A percentile compares a stretch with the other conserved stretches of the same genome.
phyloP scores from a whole-genome alignment of 2,329 filamentous ascomycete species.

The Pestalotiopsis fici region DNA sequence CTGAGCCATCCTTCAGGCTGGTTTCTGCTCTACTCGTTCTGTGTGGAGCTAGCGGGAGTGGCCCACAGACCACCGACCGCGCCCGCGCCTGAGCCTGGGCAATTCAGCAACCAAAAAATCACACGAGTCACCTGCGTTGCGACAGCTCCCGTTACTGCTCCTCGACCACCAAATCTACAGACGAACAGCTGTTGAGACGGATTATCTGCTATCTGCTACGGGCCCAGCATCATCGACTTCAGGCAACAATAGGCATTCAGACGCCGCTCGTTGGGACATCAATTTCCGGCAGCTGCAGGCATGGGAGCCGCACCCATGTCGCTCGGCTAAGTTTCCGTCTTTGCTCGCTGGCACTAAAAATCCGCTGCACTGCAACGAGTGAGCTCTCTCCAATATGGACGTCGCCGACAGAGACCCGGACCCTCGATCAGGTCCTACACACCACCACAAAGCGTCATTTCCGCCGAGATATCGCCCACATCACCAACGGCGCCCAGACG shows the following conservation, averaged over 20 bases:
- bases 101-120: background rate
- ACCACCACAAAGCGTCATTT: constrained; percentile 13
- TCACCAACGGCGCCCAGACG: constrained; percentile 12
- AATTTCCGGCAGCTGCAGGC: background rate
- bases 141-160: background rate
- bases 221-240: background rate
- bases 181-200: background rate
- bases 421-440: constrained; percentile 5
- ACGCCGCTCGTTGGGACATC: background rate
- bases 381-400: constrained; percentile 5
- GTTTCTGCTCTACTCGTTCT: background rate
- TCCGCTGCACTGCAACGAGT: background rate
- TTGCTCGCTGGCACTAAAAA: constrained; percentile 9
- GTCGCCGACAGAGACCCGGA: constrained; percentile 5
- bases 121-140: background rate
- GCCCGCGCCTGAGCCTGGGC: background rate
- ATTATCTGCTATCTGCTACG: background rate
- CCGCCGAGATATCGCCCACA: constrained; percentile 16
- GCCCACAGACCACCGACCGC: constrained; percentile 1
- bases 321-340: constrained; percentile 9
- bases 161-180: background rate
- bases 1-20: background rate
- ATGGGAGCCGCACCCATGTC: constrained; percentile 8
- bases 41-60: background rate
- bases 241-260: background rate